These are phyloP conservation scores for Aspergillus tubingensis DNA, from an alignment of 2,329 filamentous ascomycete genomes.

Conservation along the genomic window DNA sequence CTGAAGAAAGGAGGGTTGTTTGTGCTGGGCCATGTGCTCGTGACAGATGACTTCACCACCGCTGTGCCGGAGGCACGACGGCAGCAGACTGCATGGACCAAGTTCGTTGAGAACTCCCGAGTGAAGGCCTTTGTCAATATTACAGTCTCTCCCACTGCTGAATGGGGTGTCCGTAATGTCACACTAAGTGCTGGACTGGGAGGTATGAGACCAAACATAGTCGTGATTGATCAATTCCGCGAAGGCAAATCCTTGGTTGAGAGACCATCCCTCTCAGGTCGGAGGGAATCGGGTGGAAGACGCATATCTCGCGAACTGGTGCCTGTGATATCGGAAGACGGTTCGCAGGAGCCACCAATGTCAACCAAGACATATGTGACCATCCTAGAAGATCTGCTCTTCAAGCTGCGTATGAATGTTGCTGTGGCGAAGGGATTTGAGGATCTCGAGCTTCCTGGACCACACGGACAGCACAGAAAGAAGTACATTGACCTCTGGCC, in stretches of 20 bases:
- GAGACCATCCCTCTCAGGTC: constrained; percentile 53
- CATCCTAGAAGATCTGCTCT: constrained; percentile 76
- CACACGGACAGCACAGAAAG: constrained; percentile 62
- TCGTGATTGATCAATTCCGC: constrained; percentile 74
- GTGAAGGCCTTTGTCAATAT: constrained; percentile 91
- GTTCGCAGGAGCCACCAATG: constrained; percentile 68
- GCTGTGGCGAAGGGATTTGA: constrained; percentile 82
- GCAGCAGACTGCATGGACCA: constrained; percentile 81
- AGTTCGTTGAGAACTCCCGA: constrained; percentile 80
- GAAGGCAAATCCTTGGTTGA: constrained; percentile 59
- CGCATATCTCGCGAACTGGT: constrained; percentile 17
- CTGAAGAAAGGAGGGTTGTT: constrained; percentile 86
- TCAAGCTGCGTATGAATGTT: constrained; percentile 79
- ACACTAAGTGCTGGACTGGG: constrained; percentile 79
- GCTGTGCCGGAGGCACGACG: constrained; percentile 78
- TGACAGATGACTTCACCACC: constrained; percentile 76
- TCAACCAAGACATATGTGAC: constrained; percentile 75
- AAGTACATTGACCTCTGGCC: constrained; percentile 88
- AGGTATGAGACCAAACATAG: constrained; percentile 87
- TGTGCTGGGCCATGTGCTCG: constrained; percentile 83
- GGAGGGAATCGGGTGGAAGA: constrained; percentile 24
- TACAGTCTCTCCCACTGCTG: constrained; percentile 76
- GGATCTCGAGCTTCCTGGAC: constrained; percentile 69
- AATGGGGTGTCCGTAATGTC: constrained; percentile 82
- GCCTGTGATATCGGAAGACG: constrained; percentile 60